phyloP scores from a whole-genome alignment of 192 early-diverging fungal genomes.

The Coemansia sp. region DNA sequence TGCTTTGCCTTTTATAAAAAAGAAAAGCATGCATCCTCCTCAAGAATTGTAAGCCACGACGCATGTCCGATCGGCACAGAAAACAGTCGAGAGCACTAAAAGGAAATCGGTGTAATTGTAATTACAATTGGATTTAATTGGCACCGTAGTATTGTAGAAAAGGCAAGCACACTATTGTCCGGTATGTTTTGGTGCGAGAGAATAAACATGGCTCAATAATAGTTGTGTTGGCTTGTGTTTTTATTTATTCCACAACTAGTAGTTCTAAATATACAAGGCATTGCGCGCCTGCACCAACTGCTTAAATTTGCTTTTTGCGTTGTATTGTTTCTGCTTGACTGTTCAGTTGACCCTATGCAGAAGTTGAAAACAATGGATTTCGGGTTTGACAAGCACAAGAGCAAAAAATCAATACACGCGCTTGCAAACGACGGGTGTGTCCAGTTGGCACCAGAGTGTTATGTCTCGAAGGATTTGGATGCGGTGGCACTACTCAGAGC shows the following conservation, averaged over 20 bases:
- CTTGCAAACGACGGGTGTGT: neutral
- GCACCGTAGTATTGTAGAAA: neutral
- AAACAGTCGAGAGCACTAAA: neutral
- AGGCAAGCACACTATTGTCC: neutral
- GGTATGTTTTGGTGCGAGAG: neutral
- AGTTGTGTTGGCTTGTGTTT: neutral
- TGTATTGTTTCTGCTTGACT: neutral
- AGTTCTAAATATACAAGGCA: neutral
- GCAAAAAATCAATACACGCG: neutral
- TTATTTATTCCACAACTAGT: neutral
- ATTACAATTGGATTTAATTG: conserved; percentile 7
- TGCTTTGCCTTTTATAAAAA: neutral
- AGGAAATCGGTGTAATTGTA: neutral
- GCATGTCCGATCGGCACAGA: neutral
- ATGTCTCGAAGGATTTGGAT: neutral
- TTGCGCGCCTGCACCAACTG: neutral
- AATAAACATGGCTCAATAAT: neutral
- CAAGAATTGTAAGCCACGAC: neutral
- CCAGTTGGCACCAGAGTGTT: neutral
- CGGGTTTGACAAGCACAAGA: neutral
- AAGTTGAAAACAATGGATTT: conserved; percentile 2
- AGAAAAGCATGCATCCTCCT: neutral
- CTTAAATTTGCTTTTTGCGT: conserved; percentile 1
- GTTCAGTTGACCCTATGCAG: conserved; percentile 8
- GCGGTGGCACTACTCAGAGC: neutral